These are phyloP conservation scores for Vicia villosa DNA, from an alignment of 306 rosid genomes.

Conservation along the genomic window DNA sequence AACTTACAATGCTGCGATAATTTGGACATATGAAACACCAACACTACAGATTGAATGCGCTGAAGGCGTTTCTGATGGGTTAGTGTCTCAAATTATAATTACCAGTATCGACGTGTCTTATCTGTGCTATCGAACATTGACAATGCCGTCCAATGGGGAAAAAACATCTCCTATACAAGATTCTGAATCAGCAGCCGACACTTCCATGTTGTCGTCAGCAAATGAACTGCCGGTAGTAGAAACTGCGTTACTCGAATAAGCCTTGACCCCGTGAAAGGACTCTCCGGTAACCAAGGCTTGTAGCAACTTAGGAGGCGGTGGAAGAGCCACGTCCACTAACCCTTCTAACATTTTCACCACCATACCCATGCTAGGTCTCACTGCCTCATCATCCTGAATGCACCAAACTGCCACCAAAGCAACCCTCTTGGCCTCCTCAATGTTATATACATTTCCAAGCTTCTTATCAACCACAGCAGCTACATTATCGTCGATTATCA, in stretches of 20 bases:
- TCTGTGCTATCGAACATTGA: conserved; percentile 35
- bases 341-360: conserved; percentile 91
- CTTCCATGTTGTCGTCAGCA: conserved; percentile 44
- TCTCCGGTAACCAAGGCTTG: conserved; percentile 83
- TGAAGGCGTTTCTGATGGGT: background rate
- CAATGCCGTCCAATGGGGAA: conserved; percentile 47
- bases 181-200: conserved; percentile 58
- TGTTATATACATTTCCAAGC: conserved; percentile 52
- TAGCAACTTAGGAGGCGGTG: conserved; percentile 75
- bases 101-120: background rate
- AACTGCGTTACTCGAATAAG: conserved; percentile 43
- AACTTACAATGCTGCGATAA: conserved; percentile 42
- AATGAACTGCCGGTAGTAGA: conserved; percentile 46
- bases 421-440: conserved; percentile 61
- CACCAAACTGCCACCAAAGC: conserved; percentile 89
- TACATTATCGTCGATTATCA: conserved; percentile 61
- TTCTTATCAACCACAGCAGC: conserved; percentile 59
- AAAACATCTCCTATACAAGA: conserved; percentile 51
- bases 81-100: background rate
- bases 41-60: background rate
- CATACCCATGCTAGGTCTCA: conserved; percentile 75
- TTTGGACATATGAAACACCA: background rate
- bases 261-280: conserved; percentile 64
- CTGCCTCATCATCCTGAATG: conserved; percentile 79
- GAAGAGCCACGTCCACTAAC: conserved; percentile 58